A percentile compares a stretch with the other conserved stretches of the same genome.
Evolutionary conservation across 495 filamentous ascomycete genomes (phyloP).

Genomic region (Trichoderma virens): DNA sequence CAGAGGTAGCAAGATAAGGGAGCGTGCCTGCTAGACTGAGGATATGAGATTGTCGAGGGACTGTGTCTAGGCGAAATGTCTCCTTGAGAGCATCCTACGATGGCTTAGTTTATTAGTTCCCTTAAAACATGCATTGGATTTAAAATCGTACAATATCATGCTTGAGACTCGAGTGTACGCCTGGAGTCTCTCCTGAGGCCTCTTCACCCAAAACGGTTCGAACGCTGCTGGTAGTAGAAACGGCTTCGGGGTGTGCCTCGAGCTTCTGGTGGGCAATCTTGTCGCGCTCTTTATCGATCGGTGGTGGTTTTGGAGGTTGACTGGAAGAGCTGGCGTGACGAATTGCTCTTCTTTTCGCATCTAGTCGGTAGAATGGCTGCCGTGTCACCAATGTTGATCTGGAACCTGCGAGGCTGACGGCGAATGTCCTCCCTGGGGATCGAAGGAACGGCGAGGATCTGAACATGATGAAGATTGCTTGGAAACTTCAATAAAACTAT

Average conservation of each 20-base stretch:
- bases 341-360: not conserved
- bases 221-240: slow-evolving; percentile 48
- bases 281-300: slow-evolving; percentile 46
- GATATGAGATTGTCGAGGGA: slow-evolving; percentile 72
- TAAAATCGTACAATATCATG: slow-evolving; percentile 58
- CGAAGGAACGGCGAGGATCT: not conserved
- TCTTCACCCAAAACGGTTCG: slow-evolving; percentile 42
- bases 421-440: not conserved
- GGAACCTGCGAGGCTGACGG: not conserved
- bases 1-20: slow-evolving; percentile 82
- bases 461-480: not conserved
- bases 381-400: not conserved
- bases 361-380: not conserved
- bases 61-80: slow-evolving; percentile 70
- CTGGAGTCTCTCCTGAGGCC: slow-evolving; percentile 36
- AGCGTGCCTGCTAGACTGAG: slow-evolving; percentile 85
- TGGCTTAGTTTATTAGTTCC: not conserved
- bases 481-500: not conserved
- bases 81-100: slow-evolving; percentile 70
- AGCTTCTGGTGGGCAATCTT: slow-evolving; percentile 43
- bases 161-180: slow-evolving; percentile 63
- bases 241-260: slow-evolving; percentile 48
- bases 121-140: not conserved
- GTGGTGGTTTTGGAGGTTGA: not conserved
- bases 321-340: not conserved